Base-by-base conservation (phyloP, 1,139 yeast species). In the Debaryomycetaceae sp. region DNA sequence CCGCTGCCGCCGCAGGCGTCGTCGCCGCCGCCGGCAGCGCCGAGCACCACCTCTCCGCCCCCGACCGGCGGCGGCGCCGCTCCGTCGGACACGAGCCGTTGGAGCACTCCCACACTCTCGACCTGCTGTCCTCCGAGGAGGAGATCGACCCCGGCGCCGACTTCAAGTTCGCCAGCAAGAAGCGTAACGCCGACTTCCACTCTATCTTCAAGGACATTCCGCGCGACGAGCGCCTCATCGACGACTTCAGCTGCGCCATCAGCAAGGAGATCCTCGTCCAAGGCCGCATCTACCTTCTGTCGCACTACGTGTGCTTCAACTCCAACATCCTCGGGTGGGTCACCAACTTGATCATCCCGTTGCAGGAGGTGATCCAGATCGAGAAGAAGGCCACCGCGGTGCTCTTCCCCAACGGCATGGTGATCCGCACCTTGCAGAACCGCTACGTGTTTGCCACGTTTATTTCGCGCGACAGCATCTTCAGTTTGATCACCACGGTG, bases 261-360 rank as follows among this genome's bases (percentile, higher is more conserved):
- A 75, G 79, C 2, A 76, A 75, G 42, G 91, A 83, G 48, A 78
- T 83, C 18, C 58, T 83, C 28, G 68, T 81, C 8, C 93, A 83
- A 43, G 93, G 93, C 5, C 67, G 78, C 42, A 56, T 83, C 60
- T 82, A 77, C 48, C 57, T 83, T 10, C 70, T 81, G 33, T 78
- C 75, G 37, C 65, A 64, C 32, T 72, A 71, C 42, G 55, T 82
- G 11, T 75, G 83, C 40, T 83, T 83, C 56, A 80, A 79, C 41
- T 78, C 88, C 0, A 82, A 81, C 43, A 78, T 83, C 34, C 58
- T 83, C 34, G 91, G 91, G 0, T 76, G 85, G 75, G 80, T 78
- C 1, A 82, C 88, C 5, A 75, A 77, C 39, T 50, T 81, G 18
- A 53, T 70, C n/a, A 73, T 83, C 5, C 83, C 88, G 1, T 62